These are phyloP conservation scores for Paspalum notatum DNA, from an alignment of 176 grass and related monocot species.

Conservation along the genomic window DNA sequence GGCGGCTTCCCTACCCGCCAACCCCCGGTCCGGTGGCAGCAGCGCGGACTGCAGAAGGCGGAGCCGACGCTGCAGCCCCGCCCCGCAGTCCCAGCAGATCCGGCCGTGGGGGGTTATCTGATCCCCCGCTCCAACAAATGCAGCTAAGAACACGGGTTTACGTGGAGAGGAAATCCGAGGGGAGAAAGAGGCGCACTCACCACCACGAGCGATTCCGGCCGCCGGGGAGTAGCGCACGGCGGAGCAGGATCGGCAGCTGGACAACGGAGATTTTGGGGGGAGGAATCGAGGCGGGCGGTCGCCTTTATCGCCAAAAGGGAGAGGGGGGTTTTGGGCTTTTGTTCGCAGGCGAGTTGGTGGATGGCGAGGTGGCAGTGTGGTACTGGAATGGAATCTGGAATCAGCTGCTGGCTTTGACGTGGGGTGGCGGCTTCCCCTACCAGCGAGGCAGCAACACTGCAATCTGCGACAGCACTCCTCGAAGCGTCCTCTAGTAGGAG, in stretches of 20 bases:
- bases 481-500: too few species aligned
- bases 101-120: neutral
- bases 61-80: neutral
- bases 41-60: neutral
- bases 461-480: too few species aligned
- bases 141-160: neutral
- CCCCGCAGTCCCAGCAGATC: neutral
- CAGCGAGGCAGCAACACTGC: too few species aligned
- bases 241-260: neutral
- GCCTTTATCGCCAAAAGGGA: slow-evolving; percentile 1
- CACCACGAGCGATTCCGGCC: slow-evolving; percentile 23
- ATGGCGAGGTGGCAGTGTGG: too few species aligned
- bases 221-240: neutral
- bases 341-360: slow-evolving; percentile 1
- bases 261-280: slow-evolving; percentile 7
- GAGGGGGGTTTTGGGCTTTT: slow-evolving; percentile 8
- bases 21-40: too few species aligned
- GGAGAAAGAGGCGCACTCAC: neutral
- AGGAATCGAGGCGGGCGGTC: slow-evolving; percentile 14
- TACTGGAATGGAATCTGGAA: too few species aligned
- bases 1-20: too few species aligned
- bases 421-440: slow-evolving; percentile 18
- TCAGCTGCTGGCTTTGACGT: too few species aligned
- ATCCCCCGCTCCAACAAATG: neutral
- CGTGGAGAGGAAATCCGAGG: too few species aligned